Conservation (phyloP, 495 filamentous ascomycete genomes). For the Haplographium delicatum region DNA sequence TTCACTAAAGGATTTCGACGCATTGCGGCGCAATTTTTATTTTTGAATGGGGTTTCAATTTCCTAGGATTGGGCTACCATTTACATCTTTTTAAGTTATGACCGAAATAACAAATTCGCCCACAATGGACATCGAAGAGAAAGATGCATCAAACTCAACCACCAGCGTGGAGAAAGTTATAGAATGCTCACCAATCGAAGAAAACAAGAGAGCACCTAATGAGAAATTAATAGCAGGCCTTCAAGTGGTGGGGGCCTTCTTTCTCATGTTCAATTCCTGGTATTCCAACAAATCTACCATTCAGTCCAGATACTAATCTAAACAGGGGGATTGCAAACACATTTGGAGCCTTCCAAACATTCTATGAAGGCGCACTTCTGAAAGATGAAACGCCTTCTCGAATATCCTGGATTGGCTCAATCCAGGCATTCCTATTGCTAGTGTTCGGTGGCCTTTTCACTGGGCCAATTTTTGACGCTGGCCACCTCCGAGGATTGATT, state of each 20-base stretch:
- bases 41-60: too few species aligned
- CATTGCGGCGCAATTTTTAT: too few species aligned
- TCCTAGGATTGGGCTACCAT: too few species aligned
- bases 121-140: too few species aligned
- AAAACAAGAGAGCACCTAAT: too few species aligned
- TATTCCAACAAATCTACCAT: conserved; percentile 18
- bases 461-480: conserved; percentile 63
- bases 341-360: conserved; percentile 69
- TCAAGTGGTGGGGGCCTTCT: conserved; percentile 50
- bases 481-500: conserved; percentile 44
- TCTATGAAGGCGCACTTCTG: conserved; percentile 49
- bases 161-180: too few species aligned
- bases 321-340: conserved; percentile 74
- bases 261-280: conserved; percentile 58
- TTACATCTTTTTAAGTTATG: too few species aligned
- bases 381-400: conserved; percentile 49
- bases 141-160: too few species aligned
- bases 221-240: conserved; percentile 42
- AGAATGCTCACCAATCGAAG: too few species aligned
- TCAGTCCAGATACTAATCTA: conserved; percentile 26
- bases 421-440: conserved; percentile 71
- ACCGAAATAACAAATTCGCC: too few species aligned
- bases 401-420: conserved; percentile 71
- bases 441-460: conserved; percentile 61
- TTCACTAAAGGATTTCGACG: too few species aligned